phyloP scores from a whole-genome alignment of 306 rosid genomes.

The Styphnolobium japonicum region DNA sequence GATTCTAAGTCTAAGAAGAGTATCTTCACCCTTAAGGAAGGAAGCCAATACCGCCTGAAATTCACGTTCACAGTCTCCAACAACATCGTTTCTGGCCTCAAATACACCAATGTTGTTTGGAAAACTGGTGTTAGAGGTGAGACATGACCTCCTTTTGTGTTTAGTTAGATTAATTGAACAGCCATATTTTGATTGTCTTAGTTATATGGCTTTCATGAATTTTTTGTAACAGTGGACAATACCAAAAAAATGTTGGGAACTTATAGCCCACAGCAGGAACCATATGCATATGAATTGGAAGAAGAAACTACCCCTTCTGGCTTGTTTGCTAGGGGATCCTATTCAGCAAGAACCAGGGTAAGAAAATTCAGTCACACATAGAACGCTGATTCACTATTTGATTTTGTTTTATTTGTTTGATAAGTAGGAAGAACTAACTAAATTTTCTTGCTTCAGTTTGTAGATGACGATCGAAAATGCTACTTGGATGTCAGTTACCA shows the following conservation, averaged over 20 bases:
- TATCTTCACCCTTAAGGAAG: slow-evolving; percentile 72
- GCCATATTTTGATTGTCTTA: neutral
- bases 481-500: slow-evolving; percentile 69
- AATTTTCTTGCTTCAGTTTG: slow-evolving; percentile 48
- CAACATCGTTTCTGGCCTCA: slow-evolving; percentile 87
- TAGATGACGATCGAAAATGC: slow-evolving; percentile 92
- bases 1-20: slow-evolving; percentile 62
- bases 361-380: neutral
- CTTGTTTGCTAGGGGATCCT: slow-evolving; percentile 78
- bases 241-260: slow-evolving; percentile 84
- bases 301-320: slow-evolving; percentile 86
- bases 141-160: neutral
- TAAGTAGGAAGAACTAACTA: neutral
- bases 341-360: slow-evolving; percentile 82
- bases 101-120: slow-evolving; percentile 77
- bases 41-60: slow-evolving; percentile 52
- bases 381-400: neutral
- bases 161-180: neutral
- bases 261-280: slow-evolving; percentile 72
- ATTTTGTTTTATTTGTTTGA: neutral
- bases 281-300: slow-evolving; percentile 64
- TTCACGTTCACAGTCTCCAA: slow-evolving; percentile 62
- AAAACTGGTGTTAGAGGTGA: slow-evolving; percentile 73
- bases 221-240: slow-evolving; percentile 59
- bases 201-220: slow-evolving; percentile 17